Evolutionary conservation across 169 alveolate genomes (phyloP).

Genomic region (Plasmodium chabaudi): DNA sequence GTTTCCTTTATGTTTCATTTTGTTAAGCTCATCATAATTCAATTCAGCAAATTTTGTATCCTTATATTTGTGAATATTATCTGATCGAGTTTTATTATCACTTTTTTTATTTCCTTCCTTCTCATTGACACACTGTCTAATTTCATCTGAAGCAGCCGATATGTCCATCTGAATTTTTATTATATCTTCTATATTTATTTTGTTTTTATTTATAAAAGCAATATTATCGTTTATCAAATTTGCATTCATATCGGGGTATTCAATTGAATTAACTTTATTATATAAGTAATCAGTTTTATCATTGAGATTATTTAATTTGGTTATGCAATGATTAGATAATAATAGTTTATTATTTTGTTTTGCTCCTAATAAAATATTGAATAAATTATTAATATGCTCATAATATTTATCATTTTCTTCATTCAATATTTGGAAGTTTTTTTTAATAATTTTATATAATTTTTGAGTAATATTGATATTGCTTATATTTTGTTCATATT

Average conservation of each 20-base stretch:
- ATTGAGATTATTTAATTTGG: constrained; percentile 20
- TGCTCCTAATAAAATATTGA: constrained; percentile 16
- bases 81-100: no score
- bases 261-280: background rate
- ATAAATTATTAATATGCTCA: constrained; percentile 14
- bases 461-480: constrained; percentile 10
- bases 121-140: constrained; percentile 16
- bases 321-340: constrained; percentile 8
- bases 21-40: constrained; percentile 16
- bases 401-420: constrained; percentile 18
- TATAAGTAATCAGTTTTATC: constrained; percentile 11
- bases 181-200: constrained; percentile 11
- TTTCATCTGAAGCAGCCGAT: background rate
- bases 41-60: constrained; percentile 1
- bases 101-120: background rate
- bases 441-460: constrained; percentile 42
- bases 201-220: constrained; percentile 21
- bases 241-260: constrained; percentile 14
- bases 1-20: constrained; percentile 15
- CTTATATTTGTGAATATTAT: background rate
- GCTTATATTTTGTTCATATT: constrained; percentile 27
- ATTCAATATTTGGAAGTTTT: constrained; percentile 18
- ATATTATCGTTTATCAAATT: constrained; percentile 12
- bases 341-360: constrained; percentile 1
- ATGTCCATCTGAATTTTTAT: constrained; percentile 5